These are phyloP conservation scores for Hamiltosporidium tvaerminnensis DNA, from an alignment of 371 early-diverging fungal species.

Conservation along the genomic window DNA sequence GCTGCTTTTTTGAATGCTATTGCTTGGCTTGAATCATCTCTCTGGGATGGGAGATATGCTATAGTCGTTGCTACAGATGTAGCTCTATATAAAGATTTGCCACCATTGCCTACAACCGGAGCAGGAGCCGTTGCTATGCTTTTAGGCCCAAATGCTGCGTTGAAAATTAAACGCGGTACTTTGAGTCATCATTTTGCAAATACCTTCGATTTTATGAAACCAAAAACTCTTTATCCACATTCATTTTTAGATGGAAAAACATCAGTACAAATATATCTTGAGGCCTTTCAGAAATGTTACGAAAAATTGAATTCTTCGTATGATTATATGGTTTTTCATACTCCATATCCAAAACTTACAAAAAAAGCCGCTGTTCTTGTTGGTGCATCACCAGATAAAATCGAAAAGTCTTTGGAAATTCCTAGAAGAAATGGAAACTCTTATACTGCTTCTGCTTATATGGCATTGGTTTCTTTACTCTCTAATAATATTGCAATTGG, in stretches of 20 bases:
- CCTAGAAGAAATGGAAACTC: conserved; percentile 81
- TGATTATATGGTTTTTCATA: conserved; percentile 25
- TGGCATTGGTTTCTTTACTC: conserved; percentile 65
- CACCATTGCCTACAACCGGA: conserved; percentile 80
- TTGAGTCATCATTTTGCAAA: conserved; percentile 57
- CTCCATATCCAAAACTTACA: conserved; percentile 56
- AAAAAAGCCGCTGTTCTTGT: conserved; percentile 65
- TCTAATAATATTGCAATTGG: conserved; percentile 46
- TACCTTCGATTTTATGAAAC: conserved; percentile 89
- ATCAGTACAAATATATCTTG: conserved; percentile 71
- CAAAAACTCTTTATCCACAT: conserved; percentile 76
- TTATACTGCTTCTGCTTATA: conserved; percentile 80
- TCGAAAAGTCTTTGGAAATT: conserved; percentile 62
- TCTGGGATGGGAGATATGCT: conserved; percentile 68
- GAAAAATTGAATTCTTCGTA: conserved; percentile 58
- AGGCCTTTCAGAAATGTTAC: conserved; percentile 72
- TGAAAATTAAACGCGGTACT: conserved; percentile 39
- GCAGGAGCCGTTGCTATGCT: conserved; percentile 78
- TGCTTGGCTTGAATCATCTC: conserved; percentile 76
- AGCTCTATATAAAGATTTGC: conserved; percentile 74
- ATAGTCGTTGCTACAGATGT: conserved; percentile 85
- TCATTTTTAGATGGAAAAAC: conserved; percentile 80
- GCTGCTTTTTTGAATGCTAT: conserved; percentile 78
- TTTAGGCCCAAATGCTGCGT: conserved; percentile 74
- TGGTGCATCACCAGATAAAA: conserved; percentile 60